A percentile compares a stretch with the other conserved stretches of the same genome.
These are phyloP conservation scores for Teratosphaeria viscida DNA, from an alignment of 2,329 filamentous ascomycete genomes.

Conservation along the genomic window DNA sequence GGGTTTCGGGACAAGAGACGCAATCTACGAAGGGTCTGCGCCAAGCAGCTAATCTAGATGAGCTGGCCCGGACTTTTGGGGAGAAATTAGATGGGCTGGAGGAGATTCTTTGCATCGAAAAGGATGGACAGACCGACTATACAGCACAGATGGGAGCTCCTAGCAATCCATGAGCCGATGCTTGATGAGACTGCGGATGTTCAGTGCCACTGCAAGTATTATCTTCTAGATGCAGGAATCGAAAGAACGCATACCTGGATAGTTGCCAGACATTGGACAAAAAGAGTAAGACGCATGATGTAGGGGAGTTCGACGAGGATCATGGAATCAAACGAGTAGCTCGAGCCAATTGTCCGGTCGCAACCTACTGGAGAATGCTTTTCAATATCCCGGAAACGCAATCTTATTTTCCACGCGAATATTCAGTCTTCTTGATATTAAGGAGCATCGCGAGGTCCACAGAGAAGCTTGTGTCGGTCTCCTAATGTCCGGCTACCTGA, in stretches of 20 bases:
- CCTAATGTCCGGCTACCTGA: too few species aligned
- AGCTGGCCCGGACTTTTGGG: constrained; percentile 28
- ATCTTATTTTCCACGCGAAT: too few species aligned
- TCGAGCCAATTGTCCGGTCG: too few species aligned
- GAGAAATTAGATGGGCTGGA: constrained; percentile 16
- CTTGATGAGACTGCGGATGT: not conserved
- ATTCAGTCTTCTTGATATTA: too few species aligned
- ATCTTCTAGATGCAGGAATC: not conserved
- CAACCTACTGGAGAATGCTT: too few species aligned
- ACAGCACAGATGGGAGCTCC: not conserved
- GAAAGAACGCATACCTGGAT: not conserved
- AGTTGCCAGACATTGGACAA: not conserved
- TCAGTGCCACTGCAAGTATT: not conserved
- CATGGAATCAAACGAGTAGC: too few species aligned
- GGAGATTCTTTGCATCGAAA: not conserved
- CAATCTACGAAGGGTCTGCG: constrained; percentile 9
- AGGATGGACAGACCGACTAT: not conserved
- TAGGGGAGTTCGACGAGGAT: too few species aligned
- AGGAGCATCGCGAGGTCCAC: too few species aligned
- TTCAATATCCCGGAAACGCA: too few species aligned
- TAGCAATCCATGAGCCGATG: not conserved
- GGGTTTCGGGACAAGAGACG: constrained; percentile 44
- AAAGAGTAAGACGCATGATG: too few species aligned
- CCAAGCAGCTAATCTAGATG: constrained; percentile 26
- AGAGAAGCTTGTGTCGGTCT: too few species aligned